phyloP scores from a whole-genome alignment of 306 rosid species.

The Casuarina equisetifolia region DNA sequence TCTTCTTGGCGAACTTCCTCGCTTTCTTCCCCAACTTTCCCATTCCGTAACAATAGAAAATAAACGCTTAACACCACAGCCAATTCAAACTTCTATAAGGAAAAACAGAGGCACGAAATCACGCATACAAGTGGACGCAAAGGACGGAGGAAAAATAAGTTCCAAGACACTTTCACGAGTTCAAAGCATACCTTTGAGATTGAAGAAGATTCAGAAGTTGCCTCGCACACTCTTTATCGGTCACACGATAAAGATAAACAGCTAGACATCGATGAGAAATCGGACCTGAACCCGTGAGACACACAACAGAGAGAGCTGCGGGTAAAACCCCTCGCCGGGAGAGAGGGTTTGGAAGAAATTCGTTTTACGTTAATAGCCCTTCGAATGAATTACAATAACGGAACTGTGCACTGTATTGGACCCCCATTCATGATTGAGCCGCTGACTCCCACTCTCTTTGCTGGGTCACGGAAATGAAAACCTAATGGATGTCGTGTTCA shows the following conservation, averaged over 20 bases:
- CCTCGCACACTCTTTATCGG: too few species aligned
- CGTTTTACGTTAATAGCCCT: too few species aligned
- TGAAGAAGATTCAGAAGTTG: too few species aligned
- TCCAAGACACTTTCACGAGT: neutral
- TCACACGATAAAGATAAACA: too few species aligned
- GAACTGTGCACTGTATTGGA: too few species aligned
- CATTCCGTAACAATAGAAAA: slow-evolving; percentile 39
- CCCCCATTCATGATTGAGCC: neutral
- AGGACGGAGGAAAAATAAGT: neutral
- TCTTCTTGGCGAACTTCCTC: slow-evolving; percentile 90
- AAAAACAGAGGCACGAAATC: neutral
- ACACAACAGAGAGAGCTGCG: too few species aligned
- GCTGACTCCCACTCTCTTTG: neutral
- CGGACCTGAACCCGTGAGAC: too few species aligned
- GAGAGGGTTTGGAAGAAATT: too few species aligned
- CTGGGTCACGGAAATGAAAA: neutral
- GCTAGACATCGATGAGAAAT: too few species aligned
- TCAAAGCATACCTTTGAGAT: neutral
- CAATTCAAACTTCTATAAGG: neutral
- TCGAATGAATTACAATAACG: too few species aligned
- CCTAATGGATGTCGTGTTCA: neutral
- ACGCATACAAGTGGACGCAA: neutral
- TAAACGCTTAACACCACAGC: slow-evolving; percentile 8
- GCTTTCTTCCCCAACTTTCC: slow-evolving; percentile 92
- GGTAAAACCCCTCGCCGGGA: too few species aligned